Percentiles rank a stretch among this genome's conserved stretches.
These are phyloP conservation scores for Aegilops tauschii DNA, from an alignment of 176 grass and related monocot genomes.

Conservation along the genomic window DNA sequence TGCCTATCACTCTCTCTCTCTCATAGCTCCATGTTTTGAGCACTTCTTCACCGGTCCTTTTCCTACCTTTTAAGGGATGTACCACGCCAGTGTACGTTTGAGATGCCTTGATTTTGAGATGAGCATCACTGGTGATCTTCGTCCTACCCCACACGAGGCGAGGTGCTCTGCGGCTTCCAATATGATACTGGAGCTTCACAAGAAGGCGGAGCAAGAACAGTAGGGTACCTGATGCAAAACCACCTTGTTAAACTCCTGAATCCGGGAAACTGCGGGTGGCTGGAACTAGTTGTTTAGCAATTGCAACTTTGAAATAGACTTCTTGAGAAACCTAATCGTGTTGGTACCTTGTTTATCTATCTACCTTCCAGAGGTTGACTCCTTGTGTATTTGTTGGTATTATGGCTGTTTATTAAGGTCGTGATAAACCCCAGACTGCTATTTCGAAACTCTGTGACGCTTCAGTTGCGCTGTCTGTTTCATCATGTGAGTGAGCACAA, in stretches of 20 bases:
- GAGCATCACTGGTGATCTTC: slow-evolving; percentile 5
- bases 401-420: neutral
- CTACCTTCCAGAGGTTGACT: neutral
- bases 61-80: slow-evolving; percentile 35
- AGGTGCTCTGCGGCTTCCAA: slow-evolving; percentile 35
- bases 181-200: slow-evolving; percentile 27
- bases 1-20: neutral
- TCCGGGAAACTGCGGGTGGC: neutral
- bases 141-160: slow-evolving; percentile 26
- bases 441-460: neutral
- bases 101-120: slow-evolving; percentile 31
- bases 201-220: slow-evolving; percentile 10
- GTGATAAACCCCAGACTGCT: neutral
- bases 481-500: neutral
- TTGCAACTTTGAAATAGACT: neutral
- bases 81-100: slow-evolving; percentile 31
- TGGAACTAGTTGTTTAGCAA: neutral
- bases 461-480: neutral
- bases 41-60: slow-evolving; percentile 6
- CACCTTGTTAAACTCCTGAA: neutral
- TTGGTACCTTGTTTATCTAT: neutral
- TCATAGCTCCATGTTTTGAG: neutral
- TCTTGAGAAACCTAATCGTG: neutral
- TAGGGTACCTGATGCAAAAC: neutral
- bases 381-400: neutral